A percentile compares a stretch with the other conserved stretches of the same genome.
Evolutionary conservation across 1,139 yeast species (phyloP).

Genomic region (Geotrichum citri-aurantii): DNA sequence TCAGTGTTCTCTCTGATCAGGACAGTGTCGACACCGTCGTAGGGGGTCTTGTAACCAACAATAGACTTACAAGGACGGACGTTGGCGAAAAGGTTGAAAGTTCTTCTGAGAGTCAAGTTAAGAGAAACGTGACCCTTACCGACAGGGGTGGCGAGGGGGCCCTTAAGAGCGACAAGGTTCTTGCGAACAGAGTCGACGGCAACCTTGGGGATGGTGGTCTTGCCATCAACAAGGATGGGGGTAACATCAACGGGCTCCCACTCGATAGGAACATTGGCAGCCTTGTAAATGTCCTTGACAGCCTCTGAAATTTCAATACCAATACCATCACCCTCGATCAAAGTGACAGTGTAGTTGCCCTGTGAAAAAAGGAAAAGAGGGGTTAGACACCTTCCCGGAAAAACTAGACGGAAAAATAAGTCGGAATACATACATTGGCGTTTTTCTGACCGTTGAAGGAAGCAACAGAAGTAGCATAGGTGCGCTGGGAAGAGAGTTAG

Average conservation of each 20-base stretch:
- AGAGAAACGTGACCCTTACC: constrained; percentile 98
- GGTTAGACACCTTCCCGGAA: constrained; percentile 11
- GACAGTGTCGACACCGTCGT: constrained; percentile 89
- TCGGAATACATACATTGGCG: constrained; percentile 36
- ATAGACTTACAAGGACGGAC: constrained; percentile 96
- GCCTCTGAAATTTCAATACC: constrained; percentile 94
- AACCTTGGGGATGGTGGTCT: constrained; percentile 86
- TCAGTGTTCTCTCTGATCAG: constrained; percentile 98
- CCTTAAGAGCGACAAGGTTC: constrained; percentile 92
- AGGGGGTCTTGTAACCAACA: constrained; percentile 91
- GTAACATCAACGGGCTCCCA: constrained; percentile 98
- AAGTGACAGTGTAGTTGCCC: constrained; percentile 74
- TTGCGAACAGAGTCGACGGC: constrained; percentile 90
- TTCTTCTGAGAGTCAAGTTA: constrained; percentile 95
- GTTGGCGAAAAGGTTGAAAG: constrained; percentile 92
- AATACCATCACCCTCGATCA: constrained; percentile 98
- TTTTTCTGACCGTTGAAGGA: constrained; percentile 53
- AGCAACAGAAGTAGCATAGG: constrained; percentile 48
- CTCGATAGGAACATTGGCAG: constrained; percentile 91
- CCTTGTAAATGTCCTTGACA: constrained; percentile 83
- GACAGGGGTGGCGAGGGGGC: constrained; percentile 96
- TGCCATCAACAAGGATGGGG: constrained; percentile 85
- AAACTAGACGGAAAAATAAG: constrained; percentile 4
- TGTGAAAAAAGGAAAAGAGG: not conserved
- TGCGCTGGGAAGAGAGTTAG: constrained; percentile 22